These are phyloP conservation scores for Eucalyptus albens DNA, from an alignment of 345 rosid species.

Conservation along the genomic window DNA sequence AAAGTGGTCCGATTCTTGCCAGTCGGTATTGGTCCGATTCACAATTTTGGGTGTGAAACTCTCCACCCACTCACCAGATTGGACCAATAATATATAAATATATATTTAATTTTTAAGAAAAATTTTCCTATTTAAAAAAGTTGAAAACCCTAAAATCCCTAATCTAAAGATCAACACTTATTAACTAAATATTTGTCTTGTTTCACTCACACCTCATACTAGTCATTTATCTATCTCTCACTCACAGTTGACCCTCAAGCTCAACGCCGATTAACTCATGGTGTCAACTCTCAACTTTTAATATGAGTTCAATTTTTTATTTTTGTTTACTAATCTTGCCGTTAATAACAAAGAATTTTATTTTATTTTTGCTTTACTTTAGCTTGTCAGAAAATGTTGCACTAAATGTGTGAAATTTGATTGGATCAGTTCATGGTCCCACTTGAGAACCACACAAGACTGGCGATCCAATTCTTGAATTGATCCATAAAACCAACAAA, in stretches of 20 bases:
- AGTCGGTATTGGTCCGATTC: fast-evolving
- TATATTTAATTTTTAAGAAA: too few relatives aligned
- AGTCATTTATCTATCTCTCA: too few relatives aligned
- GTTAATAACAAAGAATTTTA: fast-evolving
- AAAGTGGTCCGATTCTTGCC: fast-evolving
- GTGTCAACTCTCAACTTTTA: fast-evolving
- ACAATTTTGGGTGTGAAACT: fast-evolving
- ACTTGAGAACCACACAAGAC: fast-evolving
- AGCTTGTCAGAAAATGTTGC: fast-evolving
- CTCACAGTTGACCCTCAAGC: too few relatives aligned
- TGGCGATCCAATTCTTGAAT: fast-evolving
- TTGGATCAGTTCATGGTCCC: fast-evolving
- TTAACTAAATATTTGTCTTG: fast-evolving
- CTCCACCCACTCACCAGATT: fast-evolving
- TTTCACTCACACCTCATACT: too few relatives aligned
- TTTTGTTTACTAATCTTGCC: too few relatives aligned
- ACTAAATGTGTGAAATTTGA: too few relatives aligned
- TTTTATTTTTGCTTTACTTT: too few relatives aligned
- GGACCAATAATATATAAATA: fast-evolving
- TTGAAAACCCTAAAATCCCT: fast-evolving
- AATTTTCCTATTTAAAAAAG: fast-evolving
- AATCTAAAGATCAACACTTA: fast-evolving
- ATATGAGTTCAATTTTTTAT: too few relatives aligned
- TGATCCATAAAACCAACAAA: fast-evolving
- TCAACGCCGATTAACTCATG: fast-evolving